phyloP scores from a whole-genome alignment of 179 eudicot genomes.

The Drosera spatulata region DNA sequence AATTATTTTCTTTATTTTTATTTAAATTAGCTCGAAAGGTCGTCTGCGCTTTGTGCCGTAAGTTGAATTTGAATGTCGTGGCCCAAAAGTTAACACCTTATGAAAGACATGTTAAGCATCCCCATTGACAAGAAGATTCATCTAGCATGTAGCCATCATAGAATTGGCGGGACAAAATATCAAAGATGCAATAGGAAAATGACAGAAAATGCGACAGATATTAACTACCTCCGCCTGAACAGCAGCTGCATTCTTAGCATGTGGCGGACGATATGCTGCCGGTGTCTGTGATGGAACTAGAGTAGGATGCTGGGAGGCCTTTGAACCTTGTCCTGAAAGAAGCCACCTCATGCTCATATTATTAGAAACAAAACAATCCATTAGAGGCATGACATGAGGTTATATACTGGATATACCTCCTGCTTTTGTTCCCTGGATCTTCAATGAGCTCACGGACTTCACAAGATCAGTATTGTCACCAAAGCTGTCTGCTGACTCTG shows the following conservation, averaged over 20 bases:
- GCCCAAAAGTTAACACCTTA: no score
- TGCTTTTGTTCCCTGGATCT: conserved; percentile 45
- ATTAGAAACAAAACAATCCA: conserved; percentile 5
- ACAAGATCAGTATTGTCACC: conserved; percentile 64
- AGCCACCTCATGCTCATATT: background rate
- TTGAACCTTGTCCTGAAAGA: conserved; percentile 51
- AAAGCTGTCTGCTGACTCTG: conserved; percentile 75
- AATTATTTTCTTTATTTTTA: no score
- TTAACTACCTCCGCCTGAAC: conserved; percentile 69
- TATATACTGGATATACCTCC: conserved; percentile 33
- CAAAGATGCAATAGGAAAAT: background rate
- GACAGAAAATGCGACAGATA: conserved; percentile 1
- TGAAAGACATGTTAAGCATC: no score
- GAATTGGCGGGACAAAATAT: background rate
- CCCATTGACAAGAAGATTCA: background rate
- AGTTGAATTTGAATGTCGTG: no score
- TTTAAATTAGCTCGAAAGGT: no score
- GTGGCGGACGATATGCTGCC: conserved; percentile 95
- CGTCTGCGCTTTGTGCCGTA: no score
- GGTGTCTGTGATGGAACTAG: conserved; percentile 56
- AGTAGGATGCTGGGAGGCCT: conserved; percentile 37
- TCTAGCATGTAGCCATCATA: no score
- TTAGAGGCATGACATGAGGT: conserved; percentile 4
- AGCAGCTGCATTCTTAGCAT: conserved; percentile 72
- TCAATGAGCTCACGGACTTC: conserved; percentile 59